A percentile compares a stretch with the other conserved stretches of the same genome.
Conservation (phyloP, 345 rosid species). For the Eucalyptus regnans region DNA sequence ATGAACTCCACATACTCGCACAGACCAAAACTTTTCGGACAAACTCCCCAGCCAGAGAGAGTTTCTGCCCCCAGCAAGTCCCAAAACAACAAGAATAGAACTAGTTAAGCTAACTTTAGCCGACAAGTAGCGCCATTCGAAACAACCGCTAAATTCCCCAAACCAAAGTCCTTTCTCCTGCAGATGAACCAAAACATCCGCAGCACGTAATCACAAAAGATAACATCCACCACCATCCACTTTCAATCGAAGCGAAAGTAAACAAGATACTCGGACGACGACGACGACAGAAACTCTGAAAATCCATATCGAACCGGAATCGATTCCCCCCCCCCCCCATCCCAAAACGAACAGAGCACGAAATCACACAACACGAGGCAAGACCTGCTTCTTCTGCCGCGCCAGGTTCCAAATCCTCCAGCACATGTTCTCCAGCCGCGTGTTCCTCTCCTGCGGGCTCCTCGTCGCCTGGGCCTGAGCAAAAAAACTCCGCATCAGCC, state of each 20-base stretch:
- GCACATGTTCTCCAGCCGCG: slow-evolving; percentile 97
- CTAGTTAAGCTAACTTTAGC: not conserved
- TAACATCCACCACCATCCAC: not conserved
- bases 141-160: not conserved
- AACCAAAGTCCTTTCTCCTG: not conserved
- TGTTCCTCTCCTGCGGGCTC: slow-evolving; percentile 97
- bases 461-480: slow-evolving; percentile 92
- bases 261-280: not conserved
- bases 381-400: slow-evolving; percentile 98
- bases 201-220: not conserved
- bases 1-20: not conserved
- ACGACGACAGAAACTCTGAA: not conserved
- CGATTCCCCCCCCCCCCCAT: not conserved
- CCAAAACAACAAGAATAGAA: not conserved
- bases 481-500: not conserved
- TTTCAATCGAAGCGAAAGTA: not conserved
- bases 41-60: not conserved
- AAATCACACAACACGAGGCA: not conserved
- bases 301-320: not conserved
- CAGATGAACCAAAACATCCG: not conserved
- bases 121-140: not conserved
- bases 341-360: not conserved
- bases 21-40: not conserved
- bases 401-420: slow-evolving; percentile 99
- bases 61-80: not conserved